These are phyloP conservation scores for Trichocladium antarcticum DNA, from an alignment of 495 filamentous ascomycete species.

Conservation along the genomic window DNA sequence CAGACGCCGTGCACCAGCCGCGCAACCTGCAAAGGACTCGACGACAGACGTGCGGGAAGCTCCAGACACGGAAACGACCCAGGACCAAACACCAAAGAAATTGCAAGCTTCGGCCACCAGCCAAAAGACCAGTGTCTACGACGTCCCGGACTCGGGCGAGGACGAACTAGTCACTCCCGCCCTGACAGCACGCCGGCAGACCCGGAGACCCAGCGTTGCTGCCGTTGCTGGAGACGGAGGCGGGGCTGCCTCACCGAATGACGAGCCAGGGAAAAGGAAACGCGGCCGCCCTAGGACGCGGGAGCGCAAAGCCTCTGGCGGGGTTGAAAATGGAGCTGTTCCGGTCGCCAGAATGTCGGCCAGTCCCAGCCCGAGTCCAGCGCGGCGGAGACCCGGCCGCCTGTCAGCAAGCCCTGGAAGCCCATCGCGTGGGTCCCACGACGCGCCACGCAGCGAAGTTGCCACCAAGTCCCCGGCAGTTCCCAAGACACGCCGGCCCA, in stretches of 20 bases:
- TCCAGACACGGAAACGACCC: conserved; percentile 14
- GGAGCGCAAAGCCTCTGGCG: conserved; percentile 5
- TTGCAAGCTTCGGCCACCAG: conserved; percentile 1
- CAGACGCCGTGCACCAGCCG: neutral
- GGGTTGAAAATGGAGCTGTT: neutral
- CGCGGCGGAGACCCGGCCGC: neutral
- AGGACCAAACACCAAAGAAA: conserved; percentile 3
- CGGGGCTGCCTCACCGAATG: neutral
- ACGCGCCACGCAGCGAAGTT: neutral
- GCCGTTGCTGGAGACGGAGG: neutral
- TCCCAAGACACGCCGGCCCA: neutral
- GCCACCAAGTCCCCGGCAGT: neutral
- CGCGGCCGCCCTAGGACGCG: conserved; percentile 17
- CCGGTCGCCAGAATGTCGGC: neutral
- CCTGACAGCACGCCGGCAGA: neutral
- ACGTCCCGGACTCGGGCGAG: conserved; percentile 33
- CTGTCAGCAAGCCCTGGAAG: neutral
- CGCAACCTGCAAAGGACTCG: neutral
- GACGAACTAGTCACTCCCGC: conserved; percentile 20
- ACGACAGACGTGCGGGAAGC: conserved; percentile 9
- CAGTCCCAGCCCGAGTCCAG: neutral
- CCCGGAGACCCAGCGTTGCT: neutral
- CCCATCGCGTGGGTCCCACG: neutral
- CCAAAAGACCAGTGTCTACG: conserved; percentile 24
- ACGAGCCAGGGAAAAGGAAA: conserved; percentile 7